phyloP scores from a whole-genome alignment of 345 rosid species.

The Litchi chinensis region DNA sequence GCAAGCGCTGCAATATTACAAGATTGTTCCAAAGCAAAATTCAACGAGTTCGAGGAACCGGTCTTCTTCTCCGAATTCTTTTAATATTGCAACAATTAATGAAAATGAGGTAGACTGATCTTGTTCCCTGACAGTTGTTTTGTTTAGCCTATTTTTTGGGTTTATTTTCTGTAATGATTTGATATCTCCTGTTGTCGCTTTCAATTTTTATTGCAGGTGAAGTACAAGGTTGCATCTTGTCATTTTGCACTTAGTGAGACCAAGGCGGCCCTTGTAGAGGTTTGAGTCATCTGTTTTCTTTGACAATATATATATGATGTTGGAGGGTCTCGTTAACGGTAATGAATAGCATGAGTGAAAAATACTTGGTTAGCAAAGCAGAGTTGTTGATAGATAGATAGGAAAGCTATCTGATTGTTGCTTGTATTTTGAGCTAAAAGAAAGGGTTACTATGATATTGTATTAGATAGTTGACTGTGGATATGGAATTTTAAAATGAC shows the following conservation, averaged over 20 bases:
- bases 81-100: slow-evolving; percentile 60
- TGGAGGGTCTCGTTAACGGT: background rate
- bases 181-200: background rate
- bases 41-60: slow-evolving; percentile 62
- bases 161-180: background rate
- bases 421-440: background rate
- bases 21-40: slow-evolving; percentile 77
- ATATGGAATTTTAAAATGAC: background rate
- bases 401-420: background rate
- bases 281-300: slow-evolving; percentile 28
- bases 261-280: slow-evolving; percentile 89
- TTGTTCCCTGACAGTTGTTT: background rate
- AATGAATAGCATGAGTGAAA: background rate
- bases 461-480: background rate
- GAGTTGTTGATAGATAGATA: background rate
- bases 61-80: slow-evolving; percentile 83
- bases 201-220: slow-evolving; percentile 54
- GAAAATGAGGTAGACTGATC: slow-evolving; percentile 77
- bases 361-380: background rate
- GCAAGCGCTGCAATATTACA: slow-evolving; percentile 81
- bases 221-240: slow-evolving; percentile 93
- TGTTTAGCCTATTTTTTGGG: background rate
- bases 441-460: background rate
- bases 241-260: slow-evolving; percentile 69
- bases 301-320: background rate